Base-by-base conservation (phyloP, 108 stramenopile species). In the Mediolabrus comicus region DNA sequence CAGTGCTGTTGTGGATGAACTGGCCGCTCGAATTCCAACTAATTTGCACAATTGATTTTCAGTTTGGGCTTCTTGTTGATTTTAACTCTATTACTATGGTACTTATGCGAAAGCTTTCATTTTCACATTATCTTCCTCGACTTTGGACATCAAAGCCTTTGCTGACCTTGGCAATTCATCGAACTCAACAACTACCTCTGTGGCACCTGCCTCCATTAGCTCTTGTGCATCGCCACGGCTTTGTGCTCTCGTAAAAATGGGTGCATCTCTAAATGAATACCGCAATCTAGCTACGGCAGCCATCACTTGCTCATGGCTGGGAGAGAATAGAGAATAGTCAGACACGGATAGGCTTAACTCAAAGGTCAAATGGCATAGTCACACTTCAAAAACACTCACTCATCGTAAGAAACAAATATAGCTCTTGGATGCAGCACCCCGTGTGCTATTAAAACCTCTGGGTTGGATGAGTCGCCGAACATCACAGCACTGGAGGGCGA, bases 321-420 rank as follows among this genome's bases (percentile, higher is more conserved):
- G 6, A 22, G 19, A n/a, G n/a, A n/a, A 49, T 24, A 17, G 4
- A 49, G 33, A 49, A 6, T 24, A 6, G 10, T 5, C 22, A 9
- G 39, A 43, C 16, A 43, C 17, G 16, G n/a, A n/a, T n/a, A n/a
- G n/a, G n/a, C n/a, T n/a, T n/a, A n/a, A n/a, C n/a, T n/a, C n/a
- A n/a, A n/a, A n/a, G n/a, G n/a, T 8, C 0, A 3, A 46, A 46
- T 46, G 2, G 0, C 46, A n/a, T 7, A 49, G 19, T 43, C 57
- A 9, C 61, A 59, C 34, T 46, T 25, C 5, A 65, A 67, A 3
- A 28, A 32, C 31, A 30, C 27, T 16, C 58, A 62, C 25, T 83
- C 77, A 38, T 79, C 82, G 57, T 82, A 87, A 0, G 86, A 53
- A 11, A 90, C 75, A 57, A 87, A 84, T n/a, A 90, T 82, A 2